Percentiles rank a stretch among this genome's conserved stretches.
Conservation (phyloP, 345 rosid genomes). For the Stellera chamaejasme region DNA sequence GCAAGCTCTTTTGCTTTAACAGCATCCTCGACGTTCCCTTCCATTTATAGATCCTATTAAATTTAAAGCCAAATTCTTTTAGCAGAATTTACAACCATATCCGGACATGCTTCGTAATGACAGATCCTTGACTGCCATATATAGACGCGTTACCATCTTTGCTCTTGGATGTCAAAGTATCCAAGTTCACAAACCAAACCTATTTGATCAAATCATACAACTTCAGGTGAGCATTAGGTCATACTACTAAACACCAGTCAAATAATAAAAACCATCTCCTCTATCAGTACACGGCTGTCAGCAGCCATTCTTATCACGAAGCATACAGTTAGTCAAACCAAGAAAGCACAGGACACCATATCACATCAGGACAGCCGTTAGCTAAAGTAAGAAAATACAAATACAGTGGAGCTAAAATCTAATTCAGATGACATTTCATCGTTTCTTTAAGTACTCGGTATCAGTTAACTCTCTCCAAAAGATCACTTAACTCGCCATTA, state of each 20-base stretch:
- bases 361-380: too few species aligned
- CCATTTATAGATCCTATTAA: constrained; percentile 44
- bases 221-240: too few species aligned
- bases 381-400: too few species aligned
- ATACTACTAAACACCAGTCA: not conserved
- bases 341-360: too few species aligned
- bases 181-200: not conserved
- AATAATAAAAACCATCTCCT: not conserved
- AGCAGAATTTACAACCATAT: constrained; percentile 27
- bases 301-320: too few species aligned
- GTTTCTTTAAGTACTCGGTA: constrained; percentile 10
- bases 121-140: constrained; percentile 16
- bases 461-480: constrained; percentile 8
- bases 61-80: constrained; percentile 17
- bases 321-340: too few species aligned
- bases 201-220: constrained; percentile 10
- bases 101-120: constrained; percentile 18
- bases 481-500: constrained; percentile 4
- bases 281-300: too few species aligned
- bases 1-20: constrained; percentile 77
- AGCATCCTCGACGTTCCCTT: constrained; percentile 70
- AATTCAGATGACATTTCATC: too few species aligned
- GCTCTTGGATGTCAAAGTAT: constrained; percentile 24
- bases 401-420: too few species aligned
- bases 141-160: constrained; percentile 36